Evolutionary conservation across 768 basidiomycete species (phyloP).

Genomic region (Serendipita sp.): DNA sequence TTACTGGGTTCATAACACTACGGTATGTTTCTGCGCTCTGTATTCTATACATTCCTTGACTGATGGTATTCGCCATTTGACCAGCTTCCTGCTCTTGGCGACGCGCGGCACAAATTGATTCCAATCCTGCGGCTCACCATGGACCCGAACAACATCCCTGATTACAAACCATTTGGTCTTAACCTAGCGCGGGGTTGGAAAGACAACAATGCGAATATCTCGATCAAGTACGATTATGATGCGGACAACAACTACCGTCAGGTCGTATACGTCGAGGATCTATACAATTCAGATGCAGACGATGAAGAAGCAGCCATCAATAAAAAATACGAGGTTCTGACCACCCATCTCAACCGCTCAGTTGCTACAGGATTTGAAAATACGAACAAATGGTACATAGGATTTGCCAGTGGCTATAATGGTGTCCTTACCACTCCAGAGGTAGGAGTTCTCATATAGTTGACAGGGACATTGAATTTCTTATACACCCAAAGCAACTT

Average conservation of each 20-base stretch:
- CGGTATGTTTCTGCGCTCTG: slow-evolving; percentile 21
- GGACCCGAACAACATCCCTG: neutral
- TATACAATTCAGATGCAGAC: slow-evolving; percentile 11
- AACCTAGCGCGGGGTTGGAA: slow-evolving; percentile 30
- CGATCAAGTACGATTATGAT: slow-evolving; percentile 7
- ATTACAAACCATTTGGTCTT: slow-evolving; percentile 12
- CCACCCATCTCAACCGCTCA: slow-evolving; percentile 5
- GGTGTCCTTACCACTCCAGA: neutral
- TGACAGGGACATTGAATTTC: neutral
- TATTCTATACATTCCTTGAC: neutral
- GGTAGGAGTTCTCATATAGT: neutral
- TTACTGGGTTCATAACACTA: slow-evolving; percentile 32
- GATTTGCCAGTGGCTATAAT: neutral
- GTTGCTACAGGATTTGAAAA: neutral
- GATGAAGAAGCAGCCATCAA: slow-evolving; percentile 5
- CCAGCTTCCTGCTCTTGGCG: slow-evolving; percentile 25
- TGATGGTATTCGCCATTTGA: neutral
- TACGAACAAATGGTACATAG: neutral
- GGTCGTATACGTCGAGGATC: slow-evolving; percentile 12
- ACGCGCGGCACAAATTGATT: slow-evolving; percentile 35
- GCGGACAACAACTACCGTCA: neutral
- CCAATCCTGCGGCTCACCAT: slow-evolving; percentile 31
- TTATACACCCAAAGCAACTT: neutral
- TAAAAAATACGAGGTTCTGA: slow-evolving; percentile 9
- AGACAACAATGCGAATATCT: slow-evolving; percentile 31